These are phyloP conservation scores for Porphyrellus cyaneotinctus DNA, from an alignment of 768 basidiomycete species.

Conservation along the genomic window DNA sequence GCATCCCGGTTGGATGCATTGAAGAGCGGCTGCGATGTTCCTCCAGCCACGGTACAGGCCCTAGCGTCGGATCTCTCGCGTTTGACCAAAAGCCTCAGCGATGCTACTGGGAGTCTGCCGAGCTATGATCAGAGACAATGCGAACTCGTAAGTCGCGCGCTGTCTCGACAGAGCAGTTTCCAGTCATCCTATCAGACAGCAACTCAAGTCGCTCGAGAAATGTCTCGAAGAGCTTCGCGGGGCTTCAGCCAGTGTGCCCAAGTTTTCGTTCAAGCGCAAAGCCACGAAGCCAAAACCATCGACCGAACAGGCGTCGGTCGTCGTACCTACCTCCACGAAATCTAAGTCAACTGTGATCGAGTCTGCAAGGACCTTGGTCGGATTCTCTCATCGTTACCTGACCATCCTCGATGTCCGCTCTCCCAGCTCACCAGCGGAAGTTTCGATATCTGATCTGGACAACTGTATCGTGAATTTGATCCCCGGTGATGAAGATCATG, in stretches of 20 bases:
- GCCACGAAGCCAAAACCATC: conserved; percentile 19
- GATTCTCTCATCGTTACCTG: conserved; percentile 45
- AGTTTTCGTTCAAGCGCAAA: conserved; percentile 66
- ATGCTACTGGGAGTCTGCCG: conserved; percentile 62
- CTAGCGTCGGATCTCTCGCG: conserved; percentile 51
- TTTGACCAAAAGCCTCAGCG: conserved; percentile 57
- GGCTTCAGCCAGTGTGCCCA: conserved; percentile 46
- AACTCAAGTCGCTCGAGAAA: conserved; percentile 60
- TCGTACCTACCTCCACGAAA: background rate
- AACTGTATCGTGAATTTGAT: conserved; percentile 70
- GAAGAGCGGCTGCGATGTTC: conserved; percentile 27
- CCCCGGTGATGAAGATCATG: conserved; percentile 14
- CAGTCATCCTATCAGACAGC: conserved; percentile 39
- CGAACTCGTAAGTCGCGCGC: conserved; percentile 50
- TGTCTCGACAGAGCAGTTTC: background rate
- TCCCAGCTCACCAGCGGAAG: conserved; percentile 39
- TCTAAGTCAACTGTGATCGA: conserved; percentile 13
- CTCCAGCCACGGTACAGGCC: conserved; percentile 38
- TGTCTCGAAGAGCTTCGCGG: conserved; percentile 49
- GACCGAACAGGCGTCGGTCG: conserved; percentile 1
- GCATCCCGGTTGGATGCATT: conserved; percentile 42
- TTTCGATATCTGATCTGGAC: conserved; percentile 64
- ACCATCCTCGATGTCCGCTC: conserved; percentile 31
- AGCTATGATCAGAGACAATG: conserved; percentile 72
- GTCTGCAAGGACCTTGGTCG: conserved; percentile 40